Conservation (phyloP, 495 filamentous ascomycete genomes). For the Penicillium samsonianum region DNA sequence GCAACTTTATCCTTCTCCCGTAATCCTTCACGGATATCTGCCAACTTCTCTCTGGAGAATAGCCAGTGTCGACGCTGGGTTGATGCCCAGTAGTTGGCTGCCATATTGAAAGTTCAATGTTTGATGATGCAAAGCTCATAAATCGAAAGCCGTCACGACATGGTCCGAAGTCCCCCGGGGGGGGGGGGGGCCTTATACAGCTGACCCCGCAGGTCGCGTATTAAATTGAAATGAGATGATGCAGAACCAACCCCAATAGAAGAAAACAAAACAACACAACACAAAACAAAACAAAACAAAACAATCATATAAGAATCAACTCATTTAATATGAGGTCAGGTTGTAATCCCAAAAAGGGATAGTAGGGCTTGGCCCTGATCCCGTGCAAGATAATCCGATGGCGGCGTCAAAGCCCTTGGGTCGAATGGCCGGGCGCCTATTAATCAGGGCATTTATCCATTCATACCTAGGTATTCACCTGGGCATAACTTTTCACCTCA, state of each 20-base stretch:
- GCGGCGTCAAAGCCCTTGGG: conserved; percentile 36
- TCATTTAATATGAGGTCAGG: conserved; percentile 13
- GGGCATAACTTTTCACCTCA: conserved; percentile 25
- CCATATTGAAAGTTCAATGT: conserved; percentile 57
- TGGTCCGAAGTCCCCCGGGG: conserved; percentile 8
- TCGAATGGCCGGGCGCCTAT: conserved; percentile 45
- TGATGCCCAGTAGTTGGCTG: conserved; percentile 95
- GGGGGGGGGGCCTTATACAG: neutral
- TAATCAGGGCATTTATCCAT: conserved; percentile 31
- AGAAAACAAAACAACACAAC: neutral
- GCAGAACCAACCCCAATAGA: neutral
- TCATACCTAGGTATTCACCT: conserved; percentile 2
- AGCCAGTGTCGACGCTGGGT: conserved; percentile 89
- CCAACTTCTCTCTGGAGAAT: conserved; percentile 77
- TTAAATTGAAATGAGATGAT: neutral
- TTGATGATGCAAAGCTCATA: conserved; percentile 7
- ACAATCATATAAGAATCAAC: neutral
- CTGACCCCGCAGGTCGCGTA: conserved; percentile 6
- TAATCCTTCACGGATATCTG: conserved; percentile 68
- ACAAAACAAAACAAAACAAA: neutral
- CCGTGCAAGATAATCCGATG: conserved; percentile 35
- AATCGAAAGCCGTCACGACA: conserved; percentile 3
- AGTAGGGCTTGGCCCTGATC: conserved; percentile 42
- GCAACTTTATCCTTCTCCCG: conserved; percentile 70
- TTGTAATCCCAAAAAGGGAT: conserved; percentile 34